Evolutionary conservation across 2,329 filamentous ascomycete species (phyloP).

Genomic region (Colletotrichum coccodes): DNA sequence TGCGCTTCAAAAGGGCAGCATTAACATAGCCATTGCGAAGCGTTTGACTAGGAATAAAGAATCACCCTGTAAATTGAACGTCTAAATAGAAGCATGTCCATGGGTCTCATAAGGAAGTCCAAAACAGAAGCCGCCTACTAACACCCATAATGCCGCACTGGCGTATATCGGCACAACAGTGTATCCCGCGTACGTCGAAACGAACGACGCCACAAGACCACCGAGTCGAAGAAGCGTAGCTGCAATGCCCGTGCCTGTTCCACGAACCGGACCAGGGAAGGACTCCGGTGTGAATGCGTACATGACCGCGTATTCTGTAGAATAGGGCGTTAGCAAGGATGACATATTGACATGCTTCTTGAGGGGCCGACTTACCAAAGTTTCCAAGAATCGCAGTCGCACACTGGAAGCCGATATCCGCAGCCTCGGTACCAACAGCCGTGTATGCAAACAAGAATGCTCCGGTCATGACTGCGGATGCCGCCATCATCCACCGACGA

Average conservation of each 20-base stretch:
- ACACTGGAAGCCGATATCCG: conserved; percentile 50
- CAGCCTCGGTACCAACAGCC: conserved; percentile 47
- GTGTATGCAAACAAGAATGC: conserved; percentile 59
- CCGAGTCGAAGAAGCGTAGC: conserved; percentile 49
- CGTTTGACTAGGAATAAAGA: not conserved
- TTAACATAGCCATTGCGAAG: fast-evolving
- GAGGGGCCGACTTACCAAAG: conserved; percentile 42
- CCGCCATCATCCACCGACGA: conserved; percentile 55
- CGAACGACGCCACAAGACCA: conserved; percentile 52
- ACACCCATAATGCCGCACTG: conserved; percentile 55
- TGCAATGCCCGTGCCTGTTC: conserved; percentile 61
- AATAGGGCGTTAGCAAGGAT: conserved; percentile 10
- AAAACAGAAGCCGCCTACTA: conserved; percentile 51
- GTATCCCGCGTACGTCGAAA: conserved; percentile 54
- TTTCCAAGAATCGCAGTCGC: conserved; percentile 58
- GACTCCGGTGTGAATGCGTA: conserved; percentile 65
- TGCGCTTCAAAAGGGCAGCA: not conserved
- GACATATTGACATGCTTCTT: too few species aligned
- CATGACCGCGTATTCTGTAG: conserved; percentile 41
- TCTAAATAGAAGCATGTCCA: conserved; percentile 45
- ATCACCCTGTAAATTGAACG: too few species aligned
- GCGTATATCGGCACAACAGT: conserved; percentile 55
- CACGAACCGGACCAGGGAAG: conserved; percentile 64
- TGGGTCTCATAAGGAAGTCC: conserved; percentile 57
- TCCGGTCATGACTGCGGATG: conserved; percentile 54